Conservation (phyloP, 176 grass and related monocot genomes). For the Phyllostachys edulis region DNA sequence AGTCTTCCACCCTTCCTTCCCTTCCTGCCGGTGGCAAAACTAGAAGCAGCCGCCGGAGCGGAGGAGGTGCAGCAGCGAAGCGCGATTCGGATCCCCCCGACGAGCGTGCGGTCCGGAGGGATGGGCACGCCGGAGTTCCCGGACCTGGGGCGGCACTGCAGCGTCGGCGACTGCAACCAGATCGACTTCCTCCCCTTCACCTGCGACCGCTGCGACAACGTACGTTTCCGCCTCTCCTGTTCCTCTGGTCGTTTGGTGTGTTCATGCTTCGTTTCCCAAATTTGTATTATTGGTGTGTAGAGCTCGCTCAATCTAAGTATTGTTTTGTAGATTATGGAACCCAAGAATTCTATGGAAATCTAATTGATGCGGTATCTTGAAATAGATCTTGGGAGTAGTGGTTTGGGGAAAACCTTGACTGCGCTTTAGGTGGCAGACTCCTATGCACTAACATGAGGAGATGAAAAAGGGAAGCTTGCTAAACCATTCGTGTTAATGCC, state of each 20-base stretch:
- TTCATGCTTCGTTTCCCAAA: neutral
- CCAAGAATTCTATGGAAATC: neutral
- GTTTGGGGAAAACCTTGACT: neutral
- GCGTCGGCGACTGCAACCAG: conserved; percentile 81
- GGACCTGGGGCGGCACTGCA: conserved; percentile 87
- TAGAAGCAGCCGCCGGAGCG: neutral
- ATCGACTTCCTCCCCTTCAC: conserved; percentile 99
- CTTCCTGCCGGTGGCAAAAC: conserved; percentile 5
- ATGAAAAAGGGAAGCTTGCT: neutral
- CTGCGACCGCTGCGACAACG: conserved; percentile 86
- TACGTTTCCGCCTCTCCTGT: conserved; percentile 24
- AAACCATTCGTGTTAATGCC: neutral
- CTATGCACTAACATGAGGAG: neutral
- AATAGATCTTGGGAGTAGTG: conserved; percentile 11
- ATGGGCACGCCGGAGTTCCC: conserved; percentile 99
- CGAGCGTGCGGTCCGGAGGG: neutral
- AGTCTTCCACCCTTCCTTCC: neutral
- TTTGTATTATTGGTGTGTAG: neutral
- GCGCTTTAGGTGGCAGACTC: neutral
- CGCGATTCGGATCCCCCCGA: neutral
- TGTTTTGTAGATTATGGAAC: neutral
- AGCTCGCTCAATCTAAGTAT: neutral
- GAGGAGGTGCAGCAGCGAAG: neutral
- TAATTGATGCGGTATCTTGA: neutral
- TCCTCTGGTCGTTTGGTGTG: neutral